Base-by-base conservation (phyloP, 1,139 yeast genomes). In the Sugiyamaella paludigena region DNA sequence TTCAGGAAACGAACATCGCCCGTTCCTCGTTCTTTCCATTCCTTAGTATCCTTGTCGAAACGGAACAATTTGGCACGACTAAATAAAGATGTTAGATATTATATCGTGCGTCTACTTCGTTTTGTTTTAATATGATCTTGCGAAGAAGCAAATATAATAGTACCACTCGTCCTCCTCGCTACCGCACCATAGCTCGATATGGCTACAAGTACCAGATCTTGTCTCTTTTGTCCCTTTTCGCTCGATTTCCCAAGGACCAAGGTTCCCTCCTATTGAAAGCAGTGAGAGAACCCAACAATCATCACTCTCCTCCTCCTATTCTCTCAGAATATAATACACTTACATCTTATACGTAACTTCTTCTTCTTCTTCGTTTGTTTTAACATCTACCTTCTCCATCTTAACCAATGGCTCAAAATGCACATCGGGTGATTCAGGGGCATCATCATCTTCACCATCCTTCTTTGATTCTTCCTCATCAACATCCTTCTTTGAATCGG, bases 1-100 rank as follows among this genome's bases (percentile, higher is more conserved):
- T 92, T 80, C 69, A 92, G 81, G 72, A 92, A 88, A 74, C 91
- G 88, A 63, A 91, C 97, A 67, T 92, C 98, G 63, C 98, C 99
- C 40, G 97, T 89, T 61, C 98, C 98, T 77, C 98, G 87, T 77
- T 94, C 99, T 73, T 94, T 92, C 98, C 99, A 92, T 74, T 92
- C 98, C 66, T 87, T 87, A 43, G 72, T 57, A 37, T 76, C 80
- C 54, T 77, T 77, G 66, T 84, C 87, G 76, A 84, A 92, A 72
- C 89, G 84, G 78, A 92, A 92, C 67, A 92, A 78, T 74, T 92
- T 94, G 61, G 99, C 98, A 69, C 98, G 74, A 50, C 68, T 65
- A 47, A 4, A 33, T 65, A 47, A 4, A 33, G 5, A 19, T 19
- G 24, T 19, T 19, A 19, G 24, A 19, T 19, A 19, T 19, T 5